Conservation (phyloP, 257 asterid species). For the Leonotis leonurus region DNA sequence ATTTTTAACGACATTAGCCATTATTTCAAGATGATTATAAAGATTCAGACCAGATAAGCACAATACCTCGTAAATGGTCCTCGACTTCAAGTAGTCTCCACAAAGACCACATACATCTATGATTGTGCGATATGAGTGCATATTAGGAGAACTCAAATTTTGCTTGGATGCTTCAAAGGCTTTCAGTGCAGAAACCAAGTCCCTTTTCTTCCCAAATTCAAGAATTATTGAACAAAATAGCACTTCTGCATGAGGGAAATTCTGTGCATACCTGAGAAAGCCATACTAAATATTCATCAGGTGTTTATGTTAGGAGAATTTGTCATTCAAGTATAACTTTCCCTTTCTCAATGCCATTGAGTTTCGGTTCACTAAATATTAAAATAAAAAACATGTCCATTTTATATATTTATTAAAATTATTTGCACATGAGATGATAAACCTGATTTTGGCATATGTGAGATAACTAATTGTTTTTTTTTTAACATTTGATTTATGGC, state of each 20-base stretch:
- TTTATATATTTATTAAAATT: not conserved
- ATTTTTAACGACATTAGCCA: conserved; percentile 6
- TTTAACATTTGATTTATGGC: not conserved
- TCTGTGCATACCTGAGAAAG: conserved; percentile 62
- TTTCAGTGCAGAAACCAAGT: conserved; percentile 59
- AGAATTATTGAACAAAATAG: conserved; percentile 60
- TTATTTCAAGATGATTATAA: too few species aligned
- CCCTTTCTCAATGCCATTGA: not conserved
- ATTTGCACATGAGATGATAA: not conserved
- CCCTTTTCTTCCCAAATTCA: conserved; percentile 80
- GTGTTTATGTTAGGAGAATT: not conserved
- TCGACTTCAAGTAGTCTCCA: conserved; percentile 72
- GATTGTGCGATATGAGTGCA: conserved; percentile 70
- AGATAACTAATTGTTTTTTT: not conserved
- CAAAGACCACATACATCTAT: conserved; percentile 97
- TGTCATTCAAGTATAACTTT: not conserved
- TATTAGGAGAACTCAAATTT: conserved; percentile 47
- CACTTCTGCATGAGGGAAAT: conserved; percentile 43
- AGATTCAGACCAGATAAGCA: not conserved
- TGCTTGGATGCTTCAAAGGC: conserved; percentile 68
- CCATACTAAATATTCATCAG: conserved; percentile 8
- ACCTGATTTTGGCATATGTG: not conserved
- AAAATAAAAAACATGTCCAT: not conserved
- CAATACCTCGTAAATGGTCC: conserved; percentile 76
- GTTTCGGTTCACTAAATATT: not conserved